phyloP scores from a whole-genome alignment of 306 rosid species.

The Lathyrus tuberosus region DNA sequence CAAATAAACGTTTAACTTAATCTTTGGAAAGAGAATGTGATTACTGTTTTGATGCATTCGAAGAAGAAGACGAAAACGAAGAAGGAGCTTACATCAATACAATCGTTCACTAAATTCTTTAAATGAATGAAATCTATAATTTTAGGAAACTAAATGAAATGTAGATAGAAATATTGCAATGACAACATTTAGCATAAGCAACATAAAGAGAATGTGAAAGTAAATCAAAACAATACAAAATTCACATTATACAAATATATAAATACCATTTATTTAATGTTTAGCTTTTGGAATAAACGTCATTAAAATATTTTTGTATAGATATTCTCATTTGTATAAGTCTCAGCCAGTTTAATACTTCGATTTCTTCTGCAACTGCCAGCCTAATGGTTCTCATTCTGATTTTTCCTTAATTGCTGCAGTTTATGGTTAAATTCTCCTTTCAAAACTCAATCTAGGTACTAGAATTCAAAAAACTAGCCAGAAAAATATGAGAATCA shows the following conservation, averaged over 20 bases:
- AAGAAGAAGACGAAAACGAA: too few relatives aligned
- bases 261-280: constrained; percentile 21
- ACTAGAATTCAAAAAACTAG: not conserved
- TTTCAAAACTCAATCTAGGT: constrained; percentile 28
- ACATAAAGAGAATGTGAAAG: not conserved
- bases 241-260: constrained; percentile 2
- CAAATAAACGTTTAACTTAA: constrained; percentile 34
- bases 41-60: too few relatives aligned
- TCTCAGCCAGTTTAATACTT: constrained; percentile 20
- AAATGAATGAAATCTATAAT: constrained; percentile 15
- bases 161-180: not conserved
- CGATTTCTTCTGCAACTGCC: constrained; percentile 4
- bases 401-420: constrained; percentile 23
- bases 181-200: not conserved
- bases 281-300: not conserved
- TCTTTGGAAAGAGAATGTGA: too few relatives aligned
- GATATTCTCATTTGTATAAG: constrained; percentile 29
- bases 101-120: not conserved
- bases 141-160: not conserved
- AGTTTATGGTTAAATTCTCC: constrained; percentile 26
- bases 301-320: constrained; percentile 26
- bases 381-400: constrained; percentile 3
- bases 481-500: not conserved
- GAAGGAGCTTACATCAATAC: too few relatives aligned
- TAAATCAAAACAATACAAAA: constrained; percentile 28